Conservation (phyloP, 2,329 filamentous ascomycete species). For the Colletotrichum neosansevieriae region DNA sequence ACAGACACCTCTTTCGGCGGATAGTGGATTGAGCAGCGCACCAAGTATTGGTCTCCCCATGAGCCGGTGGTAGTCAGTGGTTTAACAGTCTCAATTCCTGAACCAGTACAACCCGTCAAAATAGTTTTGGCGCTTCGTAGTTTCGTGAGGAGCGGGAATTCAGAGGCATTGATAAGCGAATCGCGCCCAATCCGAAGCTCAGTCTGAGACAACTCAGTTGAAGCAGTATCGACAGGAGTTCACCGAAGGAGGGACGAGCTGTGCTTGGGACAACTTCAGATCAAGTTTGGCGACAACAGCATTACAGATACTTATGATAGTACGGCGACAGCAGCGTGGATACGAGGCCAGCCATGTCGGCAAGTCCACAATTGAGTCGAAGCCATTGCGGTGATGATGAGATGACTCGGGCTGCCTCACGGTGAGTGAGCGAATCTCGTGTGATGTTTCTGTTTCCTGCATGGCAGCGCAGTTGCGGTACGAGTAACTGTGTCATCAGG, state of each 20-base stretch:
- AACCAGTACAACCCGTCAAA: not conserved
- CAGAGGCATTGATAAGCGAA: not conserved
- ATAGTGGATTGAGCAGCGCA: conserved; percentile 6
- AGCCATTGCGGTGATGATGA: not conserved
- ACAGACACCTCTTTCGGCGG: not conserved
- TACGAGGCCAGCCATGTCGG: not conserved
- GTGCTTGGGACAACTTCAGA: not conserved
- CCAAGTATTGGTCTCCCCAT: not conserved
- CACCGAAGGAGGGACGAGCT: conserved; percentile 28
- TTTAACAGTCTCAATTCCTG: conserved; percentile 4
- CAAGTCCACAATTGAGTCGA: not conserved
- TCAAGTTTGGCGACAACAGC: not conserved
- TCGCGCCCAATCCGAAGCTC: conserved; percentile 7
- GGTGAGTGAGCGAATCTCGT: not conserved
- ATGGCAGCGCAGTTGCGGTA: not conserved
- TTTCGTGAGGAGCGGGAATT: not conserved
- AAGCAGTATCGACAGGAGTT: conserved; percentile 13
- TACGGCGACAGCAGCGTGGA: not conserved
- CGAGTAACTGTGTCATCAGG: not conserved
- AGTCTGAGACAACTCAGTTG: conserved; percentile 24
- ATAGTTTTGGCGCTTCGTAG: not conserved
- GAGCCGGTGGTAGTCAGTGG: conserved; percentile 2
- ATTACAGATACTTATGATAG: not conserved
- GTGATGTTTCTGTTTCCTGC: conserved; percentile 32
- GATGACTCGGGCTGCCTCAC: conserved; percentile 8